phyloP scores from a whole-genome alignment of 257 asterid species.

The Solanum arcanum region DNA sequence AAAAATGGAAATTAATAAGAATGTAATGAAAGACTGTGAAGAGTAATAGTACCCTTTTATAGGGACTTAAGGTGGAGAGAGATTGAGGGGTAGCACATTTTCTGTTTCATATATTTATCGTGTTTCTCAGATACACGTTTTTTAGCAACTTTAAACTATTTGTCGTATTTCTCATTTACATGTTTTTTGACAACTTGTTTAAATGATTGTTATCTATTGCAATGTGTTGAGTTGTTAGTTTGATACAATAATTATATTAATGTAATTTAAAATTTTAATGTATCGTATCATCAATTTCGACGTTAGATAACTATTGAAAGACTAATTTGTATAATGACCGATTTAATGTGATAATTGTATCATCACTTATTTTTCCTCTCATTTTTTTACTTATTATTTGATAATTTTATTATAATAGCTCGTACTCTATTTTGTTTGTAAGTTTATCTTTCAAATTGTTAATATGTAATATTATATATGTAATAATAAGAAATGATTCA shows the following conservation, averaged over 20 bases:
- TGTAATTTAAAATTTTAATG: neutral
- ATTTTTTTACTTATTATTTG: neutral
- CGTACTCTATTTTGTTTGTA: neutral
- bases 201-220: neutral
- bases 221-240: neutral
- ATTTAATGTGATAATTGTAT: neutral
- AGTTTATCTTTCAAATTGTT: neutral
- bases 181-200: neutral
- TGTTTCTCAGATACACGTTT: neutral
- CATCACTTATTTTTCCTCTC: neutral
- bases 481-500: neutral
- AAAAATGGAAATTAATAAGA: neutral
- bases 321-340: neutral
- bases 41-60: neutral
- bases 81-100: neutral
- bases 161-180: neutral
- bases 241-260: neutral
- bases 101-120: neutral
- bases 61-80: neutral
- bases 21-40: neutral
- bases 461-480: neutral
- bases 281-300: neutral
- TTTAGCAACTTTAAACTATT: neutral
- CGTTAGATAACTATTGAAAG: neutral
- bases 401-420: neutral